Evolutionary conservation across 2,329 filamentous ascomycete genomes (phyloP), one percentile per base, ranked within the genome.

Genomic region (Aspergillus pseudoviridinutans): DNA sequence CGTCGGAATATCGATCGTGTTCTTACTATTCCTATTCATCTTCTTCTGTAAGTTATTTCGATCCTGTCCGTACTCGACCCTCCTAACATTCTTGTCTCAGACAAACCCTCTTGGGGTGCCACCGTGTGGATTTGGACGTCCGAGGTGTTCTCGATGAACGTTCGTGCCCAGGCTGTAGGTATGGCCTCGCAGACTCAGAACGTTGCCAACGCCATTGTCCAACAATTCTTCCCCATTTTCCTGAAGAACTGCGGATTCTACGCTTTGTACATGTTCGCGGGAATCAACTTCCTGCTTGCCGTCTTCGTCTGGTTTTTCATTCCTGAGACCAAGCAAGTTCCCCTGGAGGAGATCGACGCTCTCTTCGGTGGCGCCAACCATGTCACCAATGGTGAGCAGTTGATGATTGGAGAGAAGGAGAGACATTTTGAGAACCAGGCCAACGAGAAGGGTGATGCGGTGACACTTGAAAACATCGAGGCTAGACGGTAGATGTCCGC

Each of bases 111-210:
- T 0, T 88, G 86, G 85, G 86, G 86, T 52, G 86, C 86, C 2
- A 88, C 85, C 4, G 83, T 85, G 20, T 89, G 87, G 86, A 88
- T 89, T 69, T 88, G 84, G 82, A 89, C 86, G 0, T 80, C 84
- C 2, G 86, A 89, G 64, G 78, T 89, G 58, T 89, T 89, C 77
- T 85, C 81, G 54, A 87, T 87, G 83, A 89, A 89, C 71, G 83
- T 89, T n/a, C 84, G 86, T 57, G 84, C 86, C 4, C 86, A 89
- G 69, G 86, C 86, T 38, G 85, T 89, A 14, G 86, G 85, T 55
- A 89, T 89, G 86, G 85, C 80, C 44, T 78, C 77, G 44, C 79
- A 85, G 66, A 82, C 78, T 60, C 83, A 85, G 61, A 85, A 88
- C 68, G 82, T 88, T 53, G 85, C 85, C 68, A 87, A 88, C 71